A percentile compares a stretch with the other conserved stretches of the same genome.
These are phyloP conservation scores for Penicillium fuscoglaucum DNA, from an alignment of 2,329 filamentous ascomycete genomes.

Conservation along the genomic window DNA sequence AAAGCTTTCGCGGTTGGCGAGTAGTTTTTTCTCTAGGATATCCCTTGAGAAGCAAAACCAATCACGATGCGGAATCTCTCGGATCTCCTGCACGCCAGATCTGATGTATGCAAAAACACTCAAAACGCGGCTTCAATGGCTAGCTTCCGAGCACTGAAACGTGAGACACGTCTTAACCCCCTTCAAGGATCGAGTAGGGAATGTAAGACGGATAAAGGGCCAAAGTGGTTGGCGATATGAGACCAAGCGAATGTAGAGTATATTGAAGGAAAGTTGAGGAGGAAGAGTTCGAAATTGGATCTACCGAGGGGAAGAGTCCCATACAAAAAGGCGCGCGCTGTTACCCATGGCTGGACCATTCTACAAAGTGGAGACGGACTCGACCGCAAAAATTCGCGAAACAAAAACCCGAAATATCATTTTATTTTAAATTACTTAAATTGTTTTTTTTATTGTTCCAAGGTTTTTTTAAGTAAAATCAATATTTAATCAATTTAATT, in stretches of 20 bases:
- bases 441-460: background rate
- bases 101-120: conserved; percentile 15
- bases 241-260: conserved; percentile 2
- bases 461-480: background rate
- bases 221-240: background rate
- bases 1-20: conserved; percentile 6
- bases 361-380: conserved; percentile 1
- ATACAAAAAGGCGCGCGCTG: conserved; percentile 5
- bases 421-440: background rate
- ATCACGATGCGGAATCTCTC: conserved; percentile 5
- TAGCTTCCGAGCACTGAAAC: conserved; percentile 8
- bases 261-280: background rate
- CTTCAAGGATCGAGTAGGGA: conserved; percentile 2
- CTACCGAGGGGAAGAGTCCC: background rate
- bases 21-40: background rate
- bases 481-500: background rate
- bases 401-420: background rate
- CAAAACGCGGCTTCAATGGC: conserved; percentile 5
- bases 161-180: conserved; percentile 15
- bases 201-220: background rate
- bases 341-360: background rate
- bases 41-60: conserved; percentile 8
- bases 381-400: background rate
- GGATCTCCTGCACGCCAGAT: conserved; percentile 15
- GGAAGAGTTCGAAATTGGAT: background rate